These are phyloP conservation scores for Geotrichum europaeum DNA, from an alignment of 1,139 yeast species.

Conservation along the genomic window DNA sequence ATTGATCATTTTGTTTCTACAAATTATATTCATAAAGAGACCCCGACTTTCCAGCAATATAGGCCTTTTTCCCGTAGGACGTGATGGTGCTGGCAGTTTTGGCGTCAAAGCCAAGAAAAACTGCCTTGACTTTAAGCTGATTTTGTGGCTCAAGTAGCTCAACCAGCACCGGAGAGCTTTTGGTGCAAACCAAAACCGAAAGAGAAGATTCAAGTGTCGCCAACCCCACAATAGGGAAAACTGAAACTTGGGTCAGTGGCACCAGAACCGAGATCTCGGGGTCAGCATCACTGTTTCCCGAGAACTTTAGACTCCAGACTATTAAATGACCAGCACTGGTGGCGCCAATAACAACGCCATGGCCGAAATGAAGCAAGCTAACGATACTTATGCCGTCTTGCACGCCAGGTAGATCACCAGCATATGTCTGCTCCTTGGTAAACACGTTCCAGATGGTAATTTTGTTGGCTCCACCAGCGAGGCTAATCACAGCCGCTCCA, in stretches of 20 bases:
- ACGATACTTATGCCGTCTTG: neutral
- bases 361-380: conserved; percentile 1
- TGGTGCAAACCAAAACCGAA: conserved; percentile 1
- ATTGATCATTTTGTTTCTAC: neutral
- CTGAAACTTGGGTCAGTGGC: neutral
- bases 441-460: conserved; percentile 24
- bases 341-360: conserved; percentile 4
- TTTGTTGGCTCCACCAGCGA: conserved; percentile 42
- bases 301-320: neutral
- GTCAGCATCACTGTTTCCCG: neutral
- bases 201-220: neutral
- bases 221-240: neutral
- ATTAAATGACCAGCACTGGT: conserved; percentile 9
- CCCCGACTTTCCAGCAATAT: conserved; percentile 12
- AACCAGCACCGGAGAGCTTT: conserved; percentile 6
- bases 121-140: neutral
- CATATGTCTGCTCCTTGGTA: neutral
- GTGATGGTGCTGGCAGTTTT: conserved; percentile 1
- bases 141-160: neutral
- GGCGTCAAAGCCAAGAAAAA: conserved; percentile 11
- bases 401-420: neutral
- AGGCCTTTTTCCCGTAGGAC: neutral
- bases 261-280: neutral
- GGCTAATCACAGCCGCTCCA: conserved; percentile 39
- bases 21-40: neutral